Conservation (phyloP, 805 yeast species). For the Saccharomycopsis oosterbeekiorum region DNA sequence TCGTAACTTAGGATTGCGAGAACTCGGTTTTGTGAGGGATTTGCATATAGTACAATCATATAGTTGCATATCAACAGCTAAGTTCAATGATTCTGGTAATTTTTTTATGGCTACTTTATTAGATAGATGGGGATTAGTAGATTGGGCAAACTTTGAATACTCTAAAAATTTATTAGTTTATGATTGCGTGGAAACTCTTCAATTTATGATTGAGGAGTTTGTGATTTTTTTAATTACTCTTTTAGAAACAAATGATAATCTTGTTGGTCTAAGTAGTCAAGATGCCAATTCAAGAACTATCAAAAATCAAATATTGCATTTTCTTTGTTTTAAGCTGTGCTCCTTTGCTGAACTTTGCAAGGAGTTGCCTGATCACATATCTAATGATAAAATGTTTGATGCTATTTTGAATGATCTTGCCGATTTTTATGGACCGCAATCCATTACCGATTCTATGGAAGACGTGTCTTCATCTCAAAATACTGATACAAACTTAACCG, state of each 20-base stretch:
- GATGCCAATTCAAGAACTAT: constrained; percentile 43
- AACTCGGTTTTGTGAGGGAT: constrained; percentile 74
- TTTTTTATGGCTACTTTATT: constrained; percentile 47
- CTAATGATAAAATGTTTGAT: constrained; percentile 67
- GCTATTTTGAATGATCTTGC: constrained; percentile 47
- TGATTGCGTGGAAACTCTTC: constrained; percentile 30
- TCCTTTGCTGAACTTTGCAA: constrained; percentile 60
- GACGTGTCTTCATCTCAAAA: neutral
- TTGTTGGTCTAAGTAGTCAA: constrained; percentile 39
- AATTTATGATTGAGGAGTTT: constrained; percentile 73
- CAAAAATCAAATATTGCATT: constrained; percentile 67
- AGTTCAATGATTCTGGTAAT: constrained; percentile 19
- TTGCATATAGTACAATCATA: constrained; percentile 56
- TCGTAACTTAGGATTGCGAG: constrained; percentile 68
- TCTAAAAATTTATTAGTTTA: constrained; percentile 33
- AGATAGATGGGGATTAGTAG: constrained; percentile 57
- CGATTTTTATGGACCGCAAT: constrained; percentile 50
- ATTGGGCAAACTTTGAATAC: constrained; percentile 41
- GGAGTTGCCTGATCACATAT: constrained; percentile 66
- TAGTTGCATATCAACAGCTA: constrained; percentile 47
- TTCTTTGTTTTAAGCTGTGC: constrained; percentile 66
- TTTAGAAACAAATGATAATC: constrained; percentile 28
- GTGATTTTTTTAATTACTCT: constrained; percentile 23
- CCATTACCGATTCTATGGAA: constrained; percentile 25
- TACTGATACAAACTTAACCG: constrained; percentile 32